Percentiles rank a stretch among this genome's conserved stretches.
Evolutionary conservation across 805 yeast species (phyloP).

Genomic region (Candida ascalaphidarum): DNA sequence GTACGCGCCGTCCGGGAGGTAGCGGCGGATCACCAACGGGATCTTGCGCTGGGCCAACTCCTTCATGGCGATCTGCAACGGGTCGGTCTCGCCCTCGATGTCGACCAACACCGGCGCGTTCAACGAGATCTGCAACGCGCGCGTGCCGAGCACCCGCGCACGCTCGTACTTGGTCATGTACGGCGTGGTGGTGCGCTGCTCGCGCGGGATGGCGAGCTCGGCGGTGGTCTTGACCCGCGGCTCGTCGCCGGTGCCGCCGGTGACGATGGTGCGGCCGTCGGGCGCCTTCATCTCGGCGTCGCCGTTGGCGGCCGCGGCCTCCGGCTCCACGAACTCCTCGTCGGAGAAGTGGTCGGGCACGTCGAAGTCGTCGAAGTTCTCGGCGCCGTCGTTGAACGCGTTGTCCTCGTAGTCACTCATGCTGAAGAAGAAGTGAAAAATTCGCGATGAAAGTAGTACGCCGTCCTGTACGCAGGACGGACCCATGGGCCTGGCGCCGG

Average conservation of each 20-base stretch:
- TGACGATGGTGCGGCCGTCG: constrained; percentile 66
- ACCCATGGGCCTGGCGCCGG: too few relatives aligned
- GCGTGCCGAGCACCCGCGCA: constrained; percentile 94
- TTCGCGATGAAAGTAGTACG: too few relatives aligned
- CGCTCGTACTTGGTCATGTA: constrained; percentile 98
- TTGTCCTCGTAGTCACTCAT: constrained; percentile 38
- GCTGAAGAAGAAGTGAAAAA: not conserved
- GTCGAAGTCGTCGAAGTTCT: constrained; percentile 72
- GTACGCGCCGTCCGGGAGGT: constrained; percentile 91
- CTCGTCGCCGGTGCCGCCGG: constrained; percentile 60
- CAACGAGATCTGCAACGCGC: constrained; percentile 96
- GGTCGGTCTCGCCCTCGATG: constrained; percentile 98
- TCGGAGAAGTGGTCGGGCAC: constrained; percentile 75
- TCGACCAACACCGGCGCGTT: constrained; percentile 98
- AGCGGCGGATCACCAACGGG: constrained; percentile 92
- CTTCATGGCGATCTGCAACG: constrained; percentile 94
- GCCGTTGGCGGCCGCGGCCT: constrained; percentile 11
- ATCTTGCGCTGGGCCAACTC: constrained; percentile 92
- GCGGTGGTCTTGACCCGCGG: constrained; percentile 54
- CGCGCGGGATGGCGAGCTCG: constrained; percentile 84
- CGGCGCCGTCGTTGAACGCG: constrained; percentile 61
- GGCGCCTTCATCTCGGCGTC: constrained; percentile 45
- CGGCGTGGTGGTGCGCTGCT: constrained; percentile 89
- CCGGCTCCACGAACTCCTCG: constrained; percentile 44
- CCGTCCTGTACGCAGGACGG: too few relatives aligned